Percentiles rank a stretch among this genome's conserved stretches.
phyloP scores from a whole-genome alignment of 495 filamentous ascomycete species.

The Penicillium samsonianum region DNA sequence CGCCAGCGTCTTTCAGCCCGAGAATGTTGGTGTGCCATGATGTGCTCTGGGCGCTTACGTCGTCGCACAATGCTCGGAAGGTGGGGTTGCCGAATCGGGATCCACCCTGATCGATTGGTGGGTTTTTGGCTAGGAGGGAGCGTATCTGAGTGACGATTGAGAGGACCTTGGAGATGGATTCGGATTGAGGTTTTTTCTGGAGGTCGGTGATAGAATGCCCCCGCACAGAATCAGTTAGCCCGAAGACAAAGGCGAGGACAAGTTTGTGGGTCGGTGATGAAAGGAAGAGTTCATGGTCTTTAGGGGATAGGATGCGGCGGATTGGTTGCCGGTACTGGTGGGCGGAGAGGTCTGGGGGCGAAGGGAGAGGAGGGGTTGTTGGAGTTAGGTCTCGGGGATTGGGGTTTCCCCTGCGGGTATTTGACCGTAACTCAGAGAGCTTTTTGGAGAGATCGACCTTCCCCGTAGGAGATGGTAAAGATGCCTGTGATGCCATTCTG shows the following conservation, averaged over 20 bases:
- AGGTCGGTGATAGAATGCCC: slow-evolving; percentile 72
- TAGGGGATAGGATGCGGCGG: slow-evolving; percentile 74
- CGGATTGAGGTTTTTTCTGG: slow-evolving; percentile 53
- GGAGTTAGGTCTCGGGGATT: slow-evolving; percentile 64
- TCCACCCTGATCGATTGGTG: slow-evolving; percentile 79
- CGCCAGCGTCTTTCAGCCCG: slow-evolving; percentile 52
- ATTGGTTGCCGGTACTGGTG: slow-evolving; percentile 64
- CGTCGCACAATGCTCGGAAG: slow-evolving; percentile 82
- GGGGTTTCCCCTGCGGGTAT: slow-evolving; percentile 53
- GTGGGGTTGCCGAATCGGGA: slow-evolving; percentile 93
- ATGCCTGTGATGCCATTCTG: slow-evolving; percentile 34
- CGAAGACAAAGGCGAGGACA: slow-evolving; percentile 80
- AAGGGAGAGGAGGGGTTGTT: slow-evolving; percentile 68
- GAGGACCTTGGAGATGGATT: slow-evolving; percentile 64
- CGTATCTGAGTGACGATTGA: slow-evolving; percentile 68
- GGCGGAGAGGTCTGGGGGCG: slow-evolving; percentile 64
- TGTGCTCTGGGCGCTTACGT: slow-evolving; percentile 53
- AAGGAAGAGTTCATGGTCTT: slow-evolving; percentile 81
- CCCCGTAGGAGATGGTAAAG: slow-evolving; percentile 25
- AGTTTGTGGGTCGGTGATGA: slow-evolving; percentile 75
- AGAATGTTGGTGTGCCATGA: slow-evolving; percentile 48
- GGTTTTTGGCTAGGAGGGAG: slow-evolving; percentile 61
- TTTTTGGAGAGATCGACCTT: slow-evolving; percentile 62
- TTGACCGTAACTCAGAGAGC: slow-evolving; percentile 69
- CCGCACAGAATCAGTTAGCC: slow-evolving; percentile 77